Percentiles rank a stretch among this genome's conserved stretches.
Conservation (phyloP, 768 basidiomycete genomes). For the Panellus pusillus region DNA sequence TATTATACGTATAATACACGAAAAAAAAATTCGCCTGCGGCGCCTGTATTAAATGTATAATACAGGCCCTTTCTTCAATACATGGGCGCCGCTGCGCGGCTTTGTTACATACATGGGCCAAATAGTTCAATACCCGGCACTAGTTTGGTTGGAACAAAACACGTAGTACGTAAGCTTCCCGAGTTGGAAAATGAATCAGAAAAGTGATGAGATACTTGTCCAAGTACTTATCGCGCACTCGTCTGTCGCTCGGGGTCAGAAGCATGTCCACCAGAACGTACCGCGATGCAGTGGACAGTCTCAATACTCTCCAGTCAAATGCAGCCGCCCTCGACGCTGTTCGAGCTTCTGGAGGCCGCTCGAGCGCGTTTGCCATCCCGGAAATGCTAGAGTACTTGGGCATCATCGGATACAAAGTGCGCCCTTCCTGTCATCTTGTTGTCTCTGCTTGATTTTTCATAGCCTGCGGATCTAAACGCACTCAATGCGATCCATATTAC, state of each 20-base stretch:
- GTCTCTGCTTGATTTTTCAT: conserved; percentile 17
- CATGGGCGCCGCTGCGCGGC: too few species aligned
- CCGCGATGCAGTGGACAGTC: conserved; percentile 66
- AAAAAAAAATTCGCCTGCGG: too few species aligned
- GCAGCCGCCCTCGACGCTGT: conserved; percentile 87
- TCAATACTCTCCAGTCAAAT: conserved; percentile 89
- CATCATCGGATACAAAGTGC: conserved; percentile 83
- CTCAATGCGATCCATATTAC: conserved; percentile 96
- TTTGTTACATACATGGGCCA: too few species aligned
- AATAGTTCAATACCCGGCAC: too few species aligned
- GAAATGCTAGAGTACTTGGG: conserved; percentile 90
- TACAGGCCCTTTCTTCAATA: too few species aligned
- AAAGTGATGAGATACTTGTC: too few species aligned
- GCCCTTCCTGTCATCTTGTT: conserved; percentile 24
- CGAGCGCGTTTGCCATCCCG: conserved; percentile 66
- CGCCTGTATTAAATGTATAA: too few species aligned
- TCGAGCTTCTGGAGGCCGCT: conserved; percentile 66
- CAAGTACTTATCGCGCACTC: neutral
- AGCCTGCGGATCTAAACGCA: conserved; percentile 82
- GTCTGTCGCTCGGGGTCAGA: conserved; percentile 13
- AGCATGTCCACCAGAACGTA: conserved; percentile 69
- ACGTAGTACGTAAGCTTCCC: too few species aligned
- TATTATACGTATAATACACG: too few species aligned
- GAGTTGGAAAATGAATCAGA: too few species aligned
- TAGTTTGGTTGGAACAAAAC: neutral